Evolutionary conservation across 2,329 filamentous ascomycete genomes (phyloP).

Genomic region (Xylaria sp.): DNA sequence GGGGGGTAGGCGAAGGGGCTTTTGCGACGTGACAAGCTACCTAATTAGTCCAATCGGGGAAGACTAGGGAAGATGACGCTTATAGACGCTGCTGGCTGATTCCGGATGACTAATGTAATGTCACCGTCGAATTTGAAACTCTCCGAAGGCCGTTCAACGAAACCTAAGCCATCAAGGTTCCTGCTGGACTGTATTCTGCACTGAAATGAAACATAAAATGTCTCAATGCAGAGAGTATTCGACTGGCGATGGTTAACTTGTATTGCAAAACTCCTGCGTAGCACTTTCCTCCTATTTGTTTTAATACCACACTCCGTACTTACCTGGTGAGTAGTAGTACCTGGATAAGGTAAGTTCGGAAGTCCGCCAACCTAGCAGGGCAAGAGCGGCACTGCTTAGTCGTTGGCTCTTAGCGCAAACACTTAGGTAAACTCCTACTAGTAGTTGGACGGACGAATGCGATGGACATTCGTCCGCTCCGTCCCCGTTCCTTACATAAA

Average conservation of each 20-base stretch:
- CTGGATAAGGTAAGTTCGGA: slow-evolving; percentile 4
- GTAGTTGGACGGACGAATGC: slow-evolving; percentile 22
- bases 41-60: too few species aligned
- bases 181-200: too few species aligned
- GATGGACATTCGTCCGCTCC: not conserved
- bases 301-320: not conserved
- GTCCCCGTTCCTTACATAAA: slow-evolving; percentile 16
- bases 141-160: too few species aligned
- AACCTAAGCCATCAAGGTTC: too few species aligned
- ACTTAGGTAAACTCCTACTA: not conserved
- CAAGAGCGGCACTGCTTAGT: not conserved
- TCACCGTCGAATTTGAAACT: too few species aligned
- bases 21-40: too few species aligned
- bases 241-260: too few species aligned
- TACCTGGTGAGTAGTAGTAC: not conserved
- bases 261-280: not conserved
- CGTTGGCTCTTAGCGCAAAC: not conserved
- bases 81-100: not conserved
- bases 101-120: not conserved
- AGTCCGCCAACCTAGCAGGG: slow-evolving; percentile 18
- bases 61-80: too few species aligned
- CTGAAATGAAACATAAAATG: not conserved
- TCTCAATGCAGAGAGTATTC: not conserved
- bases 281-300: not conserved
- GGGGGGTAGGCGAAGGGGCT: too few species aligned